These are phyloP conservation scores for Solanum piurae DNA, from an alignment of 257 asterid species.

Conservation along the genomic window DNA sequence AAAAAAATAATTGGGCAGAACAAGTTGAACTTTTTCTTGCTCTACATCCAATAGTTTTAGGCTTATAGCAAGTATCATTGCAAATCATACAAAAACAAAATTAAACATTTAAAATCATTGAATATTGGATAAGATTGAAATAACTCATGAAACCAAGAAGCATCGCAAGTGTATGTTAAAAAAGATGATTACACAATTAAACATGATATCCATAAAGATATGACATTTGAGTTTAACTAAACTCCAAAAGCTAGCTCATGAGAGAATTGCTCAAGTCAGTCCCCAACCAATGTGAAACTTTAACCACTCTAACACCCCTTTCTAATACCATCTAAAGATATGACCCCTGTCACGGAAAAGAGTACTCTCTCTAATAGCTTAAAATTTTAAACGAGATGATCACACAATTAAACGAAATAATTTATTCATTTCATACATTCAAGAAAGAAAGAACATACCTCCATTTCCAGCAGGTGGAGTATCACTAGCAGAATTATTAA, in stretches of 20 bases:
- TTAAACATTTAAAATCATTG: neutral
- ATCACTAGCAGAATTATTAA: constrained; percentile 27
- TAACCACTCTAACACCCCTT: neutral
- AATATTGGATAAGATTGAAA: neutral
- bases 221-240: neutral
- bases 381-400: neutral
- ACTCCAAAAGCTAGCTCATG: neutral
- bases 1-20: neutral
- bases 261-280: no score
- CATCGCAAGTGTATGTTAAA: neutral
- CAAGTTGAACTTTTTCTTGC: neutral
- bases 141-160: neutral
- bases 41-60: neutral
- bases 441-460: constrained; percentile 21
- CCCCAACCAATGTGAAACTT: neutral
- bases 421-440: neutral
- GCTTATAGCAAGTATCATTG: neutral
- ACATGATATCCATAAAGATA: neutral
- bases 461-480: constrained; percentile 17
- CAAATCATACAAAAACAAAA: neutral
- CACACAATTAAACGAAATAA: neutral
- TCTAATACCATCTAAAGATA: neutral
- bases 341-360: no score
- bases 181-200: neutral
- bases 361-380: neutral